Evolutionary conservation across 306 rosid genomes (phyloP).

Genomic region (Corylus heterophylla): DNA sequence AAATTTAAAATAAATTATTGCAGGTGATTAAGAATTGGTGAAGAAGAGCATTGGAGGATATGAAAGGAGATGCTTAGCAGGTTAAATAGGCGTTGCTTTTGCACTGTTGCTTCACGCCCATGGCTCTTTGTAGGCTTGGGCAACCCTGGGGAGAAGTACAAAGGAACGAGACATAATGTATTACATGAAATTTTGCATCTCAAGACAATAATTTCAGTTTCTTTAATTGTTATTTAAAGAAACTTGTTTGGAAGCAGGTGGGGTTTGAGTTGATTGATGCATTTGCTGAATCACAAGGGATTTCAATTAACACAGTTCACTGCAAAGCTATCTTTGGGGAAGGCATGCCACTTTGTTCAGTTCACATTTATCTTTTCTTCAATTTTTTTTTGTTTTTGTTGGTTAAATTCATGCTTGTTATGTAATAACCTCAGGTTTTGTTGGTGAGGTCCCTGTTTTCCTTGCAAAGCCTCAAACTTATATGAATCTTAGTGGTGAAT

Average conservation of each 20-base stretch:
- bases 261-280: conserved; percentile 88
- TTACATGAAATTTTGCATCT: neutral
- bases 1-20: neutral
- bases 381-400: conserved; percentile 11
- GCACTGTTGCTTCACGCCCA: conserved; percentile 53
- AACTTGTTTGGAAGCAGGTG: conserved; percentile 47
- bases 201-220: neutral
- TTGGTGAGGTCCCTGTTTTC: conserved; percentile 74
- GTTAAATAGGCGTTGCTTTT: conserved; percentile 48
- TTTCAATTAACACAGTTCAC: conserved; percentile 52
- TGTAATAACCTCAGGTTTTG: conserved; percentile 55
- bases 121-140: conserved; percentile 88
- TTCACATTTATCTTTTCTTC: conserved; percentile 5
- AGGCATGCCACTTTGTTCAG: conserved; percentile 39
- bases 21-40: neutral
- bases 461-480: conserved; percentile 96
- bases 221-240: neutral
- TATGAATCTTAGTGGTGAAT: conserved; percentile 96
- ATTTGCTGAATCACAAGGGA: conserved; percentile 72
- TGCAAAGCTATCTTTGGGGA: conserved; percentile 85
- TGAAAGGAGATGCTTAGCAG: conserved; percentile 44
- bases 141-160: conserved; percentile 78
- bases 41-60: neutral
- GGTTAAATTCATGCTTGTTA: conserved; percentile 22
- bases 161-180: conserved; percentile 94